Evolutionary conservation across 805 yeast genomes (phyloP), one percentile per base, ranked within the genome.

Genomic region (Yarrowia sp.): DNA sequence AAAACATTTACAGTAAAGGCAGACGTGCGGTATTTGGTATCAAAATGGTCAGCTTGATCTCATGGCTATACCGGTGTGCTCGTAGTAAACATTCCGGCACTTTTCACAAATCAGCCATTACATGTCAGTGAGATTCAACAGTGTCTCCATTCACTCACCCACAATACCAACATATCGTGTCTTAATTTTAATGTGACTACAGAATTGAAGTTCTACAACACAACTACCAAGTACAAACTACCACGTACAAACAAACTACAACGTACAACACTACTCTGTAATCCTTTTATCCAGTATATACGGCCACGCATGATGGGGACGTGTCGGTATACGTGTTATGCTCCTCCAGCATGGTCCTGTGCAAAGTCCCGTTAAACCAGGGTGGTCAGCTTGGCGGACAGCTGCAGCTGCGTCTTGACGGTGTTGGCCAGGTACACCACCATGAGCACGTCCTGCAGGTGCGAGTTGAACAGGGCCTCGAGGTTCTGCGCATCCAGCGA

Each of bases 401-500:
- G 79, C 72, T 87, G 92, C 66, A 89, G 80, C 77, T 90, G 97
- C 66, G 90, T 87, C 77, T 87, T 88, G 68, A 90, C 84, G 62
- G 94, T 88, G 67, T 86, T 84, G 63, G 96, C 86, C 74, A 90
- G 80, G 71, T 86, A 88, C 71, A 88, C 93, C 65, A 90, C 81
- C 84, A 90, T 83, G 65, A 88, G 79, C 42, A 90, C 84, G 69
- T 90, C 96, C 73, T 88, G 90, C 71, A 86, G 78, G 72, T 88
- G 91, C 35, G 82, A 79, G 71, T 83, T 84, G 79, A 89, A 84
- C 65, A 84, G 80, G 66, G 78, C 74, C 70, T 82, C 83, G 68
- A 87, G 78, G 56, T 79, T 79, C 46, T 81, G 83, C 65, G 78
- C 68, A 65, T 82, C 65, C 49, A 69, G 65, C 36, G 71, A 69